Percentiles rank a stretch among this genome's conserved stretches.
These are phyloP conservation scores for Candida gorgasii DNA, from an alignment of 805 yeast species.

Conservation along the genomic window DNA sequence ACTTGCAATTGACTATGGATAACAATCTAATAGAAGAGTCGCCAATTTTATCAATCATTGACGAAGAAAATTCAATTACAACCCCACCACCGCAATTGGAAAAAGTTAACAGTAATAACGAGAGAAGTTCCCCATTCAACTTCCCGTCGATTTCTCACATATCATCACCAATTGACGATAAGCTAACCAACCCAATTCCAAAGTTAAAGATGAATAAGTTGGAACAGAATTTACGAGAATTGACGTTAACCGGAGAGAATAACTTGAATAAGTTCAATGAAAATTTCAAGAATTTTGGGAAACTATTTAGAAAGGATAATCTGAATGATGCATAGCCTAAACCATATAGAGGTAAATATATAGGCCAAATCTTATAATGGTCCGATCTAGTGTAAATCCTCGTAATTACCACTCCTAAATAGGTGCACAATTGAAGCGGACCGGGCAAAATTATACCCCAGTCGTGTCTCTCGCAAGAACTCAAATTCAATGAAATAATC, in stretches of 20 bases:
- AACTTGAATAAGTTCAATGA: conserved; percentile 66
- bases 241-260: conserved; percentile 53
- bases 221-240: conserved; percentile 47
- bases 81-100: conserved; percentile 1
- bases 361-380: too few species aligned
- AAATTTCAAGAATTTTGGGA: conserved; percentile 63
- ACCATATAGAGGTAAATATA: too few species aligned
- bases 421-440: too few species aligned
- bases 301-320: conserved; percentile 43
- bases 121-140: conserved; percentile 2
- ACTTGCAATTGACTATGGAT: conserved; percentile 31
- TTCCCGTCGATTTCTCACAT: conserved; percentile 4
- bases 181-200: conserved; percentile 22
- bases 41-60: conserved; percentile 32
- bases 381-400: too few species aligned
- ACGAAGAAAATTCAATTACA: conserved; percentile 26
- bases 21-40: conserved; percentile 29
- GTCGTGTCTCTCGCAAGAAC: too few species aligned
- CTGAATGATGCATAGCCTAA: conserved; percentile 11
- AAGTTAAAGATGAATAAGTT: conserved; percentile 40
- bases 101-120: background rate
- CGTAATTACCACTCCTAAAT: too few species aligned
- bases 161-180: conserved; percentile 16
- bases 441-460: too few species aligned
- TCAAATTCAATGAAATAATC: too few species aligned